Evolutionary conservation across 371 early-diverging fungal genomes (phyloP).

Genomic region (Mortierella sp.): DNA sequence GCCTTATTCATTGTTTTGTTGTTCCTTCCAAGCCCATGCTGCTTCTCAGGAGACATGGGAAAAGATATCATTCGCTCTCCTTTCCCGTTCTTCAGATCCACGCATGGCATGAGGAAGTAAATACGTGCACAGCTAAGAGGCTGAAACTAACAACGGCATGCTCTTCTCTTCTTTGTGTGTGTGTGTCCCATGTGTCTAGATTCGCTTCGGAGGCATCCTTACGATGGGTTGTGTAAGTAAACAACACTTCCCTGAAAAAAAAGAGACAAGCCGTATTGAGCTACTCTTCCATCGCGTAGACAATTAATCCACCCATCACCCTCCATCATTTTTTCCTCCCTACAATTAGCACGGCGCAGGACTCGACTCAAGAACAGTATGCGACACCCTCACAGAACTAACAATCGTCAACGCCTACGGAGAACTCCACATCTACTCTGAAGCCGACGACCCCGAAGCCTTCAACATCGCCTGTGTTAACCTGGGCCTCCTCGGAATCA

Average conservation of each 20-base stretch:
- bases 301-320: not conserved
- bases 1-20: no score
- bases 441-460: slow-evolving; percentile 11
- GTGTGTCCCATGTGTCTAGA: not conserved
- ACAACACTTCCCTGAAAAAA: no score
- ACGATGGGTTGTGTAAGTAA: not conserved
- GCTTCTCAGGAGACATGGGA: no score
- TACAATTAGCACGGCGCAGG: not conserved
- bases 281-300: not conserved
- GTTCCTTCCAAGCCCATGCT: no score
- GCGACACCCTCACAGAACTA: slow-evolving; percentile 14
- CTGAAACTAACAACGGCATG: no score
- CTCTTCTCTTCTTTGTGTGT: no score
- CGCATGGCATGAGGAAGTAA: no score
- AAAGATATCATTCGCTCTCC: no score
- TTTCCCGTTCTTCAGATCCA: no score
- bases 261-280: not conserved
- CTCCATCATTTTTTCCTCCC: not conserved
- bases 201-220: not conserved
- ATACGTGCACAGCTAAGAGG: no score
- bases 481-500: slow-evolving; percentile 12
- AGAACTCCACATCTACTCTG: slow-evolving; percentile 4
- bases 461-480: slow-evolving; percentile 15
- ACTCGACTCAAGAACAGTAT: not conserved
- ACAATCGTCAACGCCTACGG: slow-evolving; percentile 14